Evolutionary conservation across 2,329 filamentous ascomycete genomes (phyloP), one percentile per base, ranked within the genome.

Genomic region (Cryphonectria radicalis): DNA sequence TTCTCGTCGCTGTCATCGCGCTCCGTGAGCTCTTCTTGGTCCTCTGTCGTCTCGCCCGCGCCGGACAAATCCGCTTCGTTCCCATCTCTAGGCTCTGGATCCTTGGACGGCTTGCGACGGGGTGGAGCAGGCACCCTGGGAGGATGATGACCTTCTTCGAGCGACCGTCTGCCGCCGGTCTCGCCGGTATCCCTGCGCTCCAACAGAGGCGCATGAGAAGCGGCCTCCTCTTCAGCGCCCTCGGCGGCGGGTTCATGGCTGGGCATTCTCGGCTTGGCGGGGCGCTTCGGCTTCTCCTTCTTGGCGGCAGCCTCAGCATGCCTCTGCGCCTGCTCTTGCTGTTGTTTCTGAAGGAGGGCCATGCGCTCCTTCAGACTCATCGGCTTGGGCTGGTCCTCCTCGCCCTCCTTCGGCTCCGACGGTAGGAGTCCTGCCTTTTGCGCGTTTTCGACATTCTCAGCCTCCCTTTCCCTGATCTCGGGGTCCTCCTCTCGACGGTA

Each of bases 331-430:
- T 96, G 93, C 78, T 98, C 96, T 79, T 93, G 85, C 81, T 99
- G 96, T 80, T 98, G 94, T 79, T 93, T 95, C 80, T 99, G 96
- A 22, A 99, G 85, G 67, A 97, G 84, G 40, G 96, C 96, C 82
- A 99, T 98, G 73, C 96, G 89, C 80, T 99, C 96, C 81, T 98
- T 99, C 73, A 99, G 81, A 76, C 93, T 98, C 70, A 94, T 93
- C 35, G 95, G 94, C 82, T 98, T 98, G 0, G 95, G 95, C 76
- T 93, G 90, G 60, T 97, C 93, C 69, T 96, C 93, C 6, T 84
- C 89, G 22, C 86, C 89, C 59, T 85, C 87, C 32, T 83, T 85
- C 25, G 82, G 68, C 66, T 79, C 77, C 64, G 80, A 78, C 22
- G 84, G 79, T 46, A 85, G 81, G 50, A 93, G 82, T 0, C 91